Evolutionary conservation across 768 basidiomycete genomes (phyloP), one percentile per base, ranked within the genome.

Genomic region (Lactarius hengduanensis): DNA sequence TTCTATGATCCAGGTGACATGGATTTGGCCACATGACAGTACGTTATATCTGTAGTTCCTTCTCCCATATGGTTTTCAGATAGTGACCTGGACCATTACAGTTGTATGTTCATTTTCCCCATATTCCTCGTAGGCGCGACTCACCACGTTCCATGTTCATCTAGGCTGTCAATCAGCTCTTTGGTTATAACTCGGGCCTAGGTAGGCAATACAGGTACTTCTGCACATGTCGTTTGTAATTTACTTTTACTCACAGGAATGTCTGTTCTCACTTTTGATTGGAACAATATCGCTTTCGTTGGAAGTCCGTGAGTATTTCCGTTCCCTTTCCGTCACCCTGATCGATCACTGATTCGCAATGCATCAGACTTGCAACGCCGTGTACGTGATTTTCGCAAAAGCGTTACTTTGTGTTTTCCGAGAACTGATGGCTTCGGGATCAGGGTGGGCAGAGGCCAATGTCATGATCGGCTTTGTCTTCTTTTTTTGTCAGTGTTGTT

Each of bases 251-350:
- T 22, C 16, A 8, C 28, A 70, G 74, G 76, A 38, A 92, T 92
- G 89, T 87, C 87, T 70, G 75, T 91, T 65, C 74, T 92, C 71
- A 91, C 90, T 22, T 91, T 94, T 73, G 92, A 93, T 71, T 94
- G 92, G 92, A 80, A 86, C 4, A 87, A 71, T 16, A 71, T 71
- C 60, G 70, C 70, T 40, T 71, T 63, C 60, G 69, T 69, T 18
- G 70, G 70, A 20, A 71, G 70, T 59, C 70, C 70, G 70, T 71
- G 41, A 61, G 70, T 69, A 5, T 47, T 38, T 22, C 26, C 32
- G 3, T 55, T 22, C 7, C 8, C 7, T 38, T 40, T n/a, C 16
- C 26, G n/a, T 1, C 2, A 22, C 50, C 15, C 22, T 28, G 32
- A 11, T 63, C 28, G 36, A 13, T 22, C 38, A 20, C 50, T 62